Base-by-base conservation (phyloP, 129 eudicot species). In the Apium graveolens region DNA sequence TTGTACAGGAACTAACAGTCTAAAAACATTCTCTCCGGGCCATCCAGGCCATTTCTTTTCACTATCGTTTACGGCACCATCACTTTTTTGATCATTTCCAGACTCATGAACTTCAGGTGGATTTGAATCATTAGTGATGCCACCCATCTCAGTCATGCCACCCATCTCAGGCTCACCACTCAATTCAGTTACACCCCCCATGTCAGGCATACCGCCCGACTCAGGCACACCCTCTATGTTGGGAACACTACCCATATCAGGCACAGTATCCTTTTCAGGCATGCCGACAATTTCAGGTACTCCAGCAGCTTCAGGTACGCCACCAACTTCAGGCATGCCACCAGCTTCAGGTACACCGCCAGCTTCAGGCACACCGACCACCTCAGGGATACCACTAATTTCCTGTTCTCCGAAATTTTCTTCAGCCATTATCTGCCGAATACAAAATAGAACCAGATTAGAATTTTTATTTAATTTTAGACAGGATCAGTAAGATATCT, bases 21-120 rank as follows among this genome's bases (percentile, higher is more conserved):
- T 79, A 49, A 88, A 88, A 31, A 88, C 92, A 80, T 82, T 88
- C 76, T 88, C 92, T 37, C 92, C 92, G 29, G 92, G 92, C 92
- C 92, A 88, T 31, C 92, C 92, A 79, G 92, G 92, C 92, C 92
- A 88, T 65, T 79, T 88, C 77, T 74, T 74, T 44, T 74, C 57
- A 4, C 49, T 46, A 2, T 44, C 55, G 0, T 38, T 74, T 38
- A 44, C 60, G 7, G n/a, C 20, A 32, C n/a, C 7, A 24, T 74
- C 62, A 44, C 3, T 37, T 46, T 44, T 74, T 29, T 49, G 34
- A 74, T 74, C 57, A 27, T 29, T 44, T 74, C 29, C 77, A 14
- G 60, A 29, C n/a, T 27, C 77, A 7, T 74, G 60, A 38, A 74
- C 49, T 74, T 74, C 77, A 74, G 37, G 77, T 5, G 77, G 77